Percentiles rank a stretch among this genome's conserved stretches.
phyloP scores from a whole-genome alignment of 2,329 filamentous ascomycete genomes.

The Apiospora marii region DNA sequence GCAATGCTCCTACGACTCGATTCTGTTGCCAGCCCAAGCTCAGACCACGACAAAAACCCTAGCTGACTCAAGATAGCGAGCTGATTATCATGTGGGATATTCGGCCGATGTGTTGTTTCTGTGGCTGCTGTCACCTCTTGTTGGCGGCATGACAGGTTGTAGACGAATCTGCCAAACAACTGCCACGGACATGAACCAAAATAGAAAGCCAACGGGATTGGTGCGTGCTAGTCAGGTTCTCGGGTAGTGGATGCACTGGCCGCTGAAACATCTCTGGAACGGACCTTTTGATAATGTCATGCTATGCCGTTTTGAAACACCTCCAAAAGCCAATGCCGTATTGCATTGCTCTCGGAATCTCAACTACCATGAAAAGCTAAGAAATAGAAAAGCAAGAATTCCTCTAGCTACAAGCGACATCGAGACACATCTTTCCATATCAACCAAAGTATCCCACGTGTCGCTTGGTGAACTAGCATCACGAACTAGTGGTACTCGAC shows the following conservation, averaged over 20 bases:
- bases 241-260: not conserved
- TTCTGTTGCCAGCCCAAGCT: not conserved
- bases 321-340: not conserved
- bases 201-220: not conserved
- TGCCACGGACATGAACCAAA: not conserved
- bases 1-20: not conserved
- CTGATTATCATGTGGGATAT: not conserved
- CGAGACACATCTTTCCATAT: not conserved
- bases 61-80: not conserved
- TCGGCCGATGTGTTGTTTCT: not conserved
- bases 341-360: not conserved
- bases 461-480: not conserved
- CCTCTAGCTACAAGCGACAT: not conserved
- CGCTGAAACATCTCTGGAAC: not conserved
- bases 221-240: not conserved
- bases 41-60: not conserved
- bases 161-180: too few relatives aligned
- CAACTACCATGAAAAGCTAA: not conserved
- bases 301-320: not conserved
- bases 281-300: not conserved
- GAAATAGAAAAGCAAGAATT: not conserved
- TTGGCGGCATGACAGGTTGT: not conserved
- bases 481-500: slow-evolving; percentile 22
- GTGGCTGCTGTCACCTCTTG: not conserved
- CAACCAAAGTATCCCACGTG: not conserved